Evolutionary conservation across 768 basidiomycete species (phyloP), one percentile per base, ranked within the genome.

Genomic region (Rhizopogon roseolus): DNA sequence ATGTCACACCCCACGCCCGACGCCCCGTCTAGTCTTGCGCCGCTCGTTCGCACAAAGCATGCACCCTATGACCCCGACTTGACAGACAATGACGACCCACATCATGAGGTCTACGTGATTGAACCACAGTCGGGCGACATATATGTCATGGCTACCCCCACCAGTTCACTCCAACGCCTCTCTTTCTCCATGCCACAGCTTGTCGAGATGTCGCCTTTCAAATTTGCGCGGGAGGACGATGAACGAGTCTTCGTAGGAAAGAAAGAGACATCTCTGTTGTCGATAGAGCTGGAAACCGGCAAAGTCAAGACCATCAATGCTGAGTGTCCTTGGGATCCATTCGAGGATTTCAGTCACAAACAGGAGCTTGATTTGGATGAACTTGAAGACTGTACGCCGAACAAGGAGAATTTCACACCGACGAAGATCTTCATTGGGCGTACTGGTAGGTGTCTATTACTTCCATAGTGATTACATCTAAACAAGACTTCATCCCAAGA

Each of bases 91-190:
- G 78, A 80, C 45, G 66, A 72, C 52, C 64, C 69, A 1, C 67
- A 73, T 32, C 81, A 83, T 61, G 91, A 93, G 66, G 81, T 88
- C 41, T 98, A 96, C 71, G 86, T 98, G 56, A 90, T 98, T 50
- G 96, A 98, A 64, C 96, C 96, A 0, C 90, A 94, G 74, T 87
- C 90, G 5, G 96, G 96, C 6, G 88, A 93, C 63, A 90, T 98
- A 59, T 98, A 90, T 67, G 84, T 97, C 55, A 85, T 92, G 73
- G 71, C 84, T 6, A 79, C 82, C 0, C 84, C 85, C 1, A 76
- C 77, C 13, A 80, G 79, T 48, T 82, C 87, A 2, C 78, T 98
- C 40, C 86, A 93, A 62, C 90, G 88, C 45, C 87, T 99, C 57
- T 93, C 94, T 1, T 81, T 97, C 58, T 85, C 93, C 48, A 92